Conservation (phyloP, 805 yeast genomes). For the Yamadazyma takamatsuzukensis region DNA sequence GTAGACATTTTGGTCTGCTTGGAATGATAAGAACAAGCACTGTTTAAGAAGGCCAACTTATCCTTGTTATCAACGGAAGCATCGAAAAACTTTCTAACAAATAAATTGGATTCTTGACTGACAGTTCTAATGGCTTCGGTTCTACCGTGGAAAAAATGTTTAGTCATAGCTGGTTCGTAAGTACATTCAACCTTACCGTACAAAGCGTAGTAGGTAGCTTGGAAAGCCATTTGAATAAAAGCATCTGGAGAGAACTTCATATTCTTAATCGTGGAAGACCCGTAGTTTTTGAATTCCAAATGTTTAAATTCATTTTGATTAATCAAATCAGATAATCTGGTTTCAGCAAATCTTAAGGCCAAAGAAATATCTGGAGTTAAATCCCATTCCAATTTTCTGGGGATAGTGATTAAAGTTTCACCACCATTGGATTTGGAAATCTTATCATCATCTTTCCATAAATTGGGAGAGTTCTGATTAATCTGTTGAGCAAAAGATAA, state of each 20-base stretch:
- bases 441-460: constrained; percentile 46
- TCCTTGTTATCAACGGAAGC: constrained; percentile 51
- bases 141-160: constrained; percentile 80
- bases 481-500: constrained; percentile 81
- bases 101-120: constrained; percentile 70
- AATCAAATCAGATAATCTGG: constrained; percentile 80
- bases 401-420: constrained; percentile 51
- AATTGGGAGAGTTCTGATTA: constrained; percentile 68
- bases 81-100: constrained; percentile 83
- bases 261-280: constrained; percentile 72
- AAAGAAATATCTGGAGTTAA: constrained; percentile 71
- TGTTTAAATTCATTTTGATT: constrained; percentile 86
- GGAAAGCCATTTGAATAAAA: constrained; percentile 89
- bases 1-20: constrained; percentile 66
- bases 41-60: constrained; percentile 56
- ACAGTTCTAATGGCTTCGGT: constrained; percentile 91
- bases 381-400: constrained; percentile 87
- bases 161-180: constrained; percentile 96
- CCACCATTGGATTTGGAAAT: constrained; percentile 8
- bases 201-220: constrained; percentile 85
- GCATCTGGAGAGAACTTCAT: constrained; percentile 94
- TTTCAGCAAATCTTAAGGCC: constrained; percentile 85
- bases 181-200: constrained; percentile 93
- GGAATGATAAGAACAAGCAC: constrained; percentile 71
- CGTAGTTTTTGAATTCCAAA: constrained; percentile 68